Evolutionary conservation across 2,329 filamentous ascomycete genomes (phyloP), one percentile per base, ranked within the genome.

Genomic region (Ilyonectria destructans): DNA sequence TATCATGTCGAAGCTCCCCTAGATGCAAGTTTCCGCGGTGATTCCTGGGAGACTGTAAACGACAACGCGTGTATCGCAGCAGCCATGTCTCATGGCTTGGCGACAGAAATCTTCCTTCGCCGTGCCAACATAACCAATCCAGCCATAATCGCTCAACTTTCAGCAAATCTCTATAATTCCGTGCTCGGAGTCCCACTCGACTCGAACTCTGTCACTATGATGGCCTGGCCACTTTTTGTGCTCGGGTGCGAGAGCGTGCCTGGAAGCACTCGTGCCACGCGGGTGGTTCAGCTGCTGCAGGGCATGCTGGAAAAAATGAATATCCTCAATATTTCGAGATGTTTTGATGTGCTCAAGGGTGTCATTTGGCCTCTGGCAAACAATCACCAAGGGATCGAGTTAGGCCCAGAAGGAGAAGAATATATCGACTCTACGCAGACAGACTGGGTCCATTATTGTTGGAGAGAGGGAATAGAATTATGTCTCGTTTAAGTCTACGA

Each of bases 161-260:
- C 40, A 31, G 8, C 8, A 51, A 15, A 31, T n/a, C 29, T 6
- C 52, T 21, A 29, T 9, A 15, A 58, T 48, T 13, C 37, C 17
- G 6, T 21, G 7, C 8, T 43, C 45, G 37, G 35, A 19, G 64
- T 67, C 7, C 58, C 58, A 1, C 43, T 23, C 6, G 33, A 46
- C 23, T 67, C 64, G 4, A 19, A 52, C 12, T 59, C 23, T 17
- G 29, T 67, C 19, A 67, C 64, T 12, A 62, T 67, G 15, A 67
- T 67, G 58, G 52, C 62, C 4, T 67, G 64, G 64, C 64, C 64
- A 26, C 21, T 67, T 7, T 68, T 61, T 23, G 65, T 68, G 6
- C 37, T 58, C 10, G 65, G 65, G 1, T 68, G 65, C 35, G 65
- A 64, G 43, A 68, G 59, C 19, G 33, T 10, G 2, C 5, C 51